phyloP scores from a whole-genome alignment of 495 filamentous ascomycete species.

The Durotheca rogersii region DNA sequence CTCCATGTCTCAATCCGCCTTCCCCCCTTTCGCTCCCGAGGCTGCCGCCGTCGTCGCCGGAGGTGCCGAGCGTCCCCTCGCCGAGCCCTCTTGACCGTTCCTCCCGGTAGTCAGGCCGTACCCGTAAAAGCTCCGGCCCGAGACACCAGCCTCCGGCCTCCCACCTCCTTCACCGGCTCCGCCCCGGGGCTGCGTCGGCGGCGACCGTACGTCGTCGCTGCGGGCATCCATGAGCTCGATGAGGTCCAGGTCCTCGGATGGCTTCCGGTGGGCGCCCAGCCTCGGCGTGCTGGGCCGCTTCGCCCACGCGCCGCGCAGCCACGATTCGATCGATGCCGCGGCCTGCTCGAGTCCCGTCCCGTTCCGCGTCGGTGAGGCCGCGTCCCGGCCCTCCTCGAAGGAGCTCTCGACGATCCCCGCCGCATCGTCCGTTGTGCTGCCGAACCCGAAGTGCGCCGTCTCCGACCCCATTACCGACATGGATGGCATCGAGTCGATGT shows the following conservation, averaged over 20 bases:
- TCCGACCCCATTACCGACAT: constrained; percentile 54
- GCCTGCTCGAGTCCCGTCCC: constrained; percentile 69
- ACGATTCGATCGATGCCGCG: constrained; percentile 81
- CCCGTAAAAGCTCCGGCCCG: constrained; percentile 26
- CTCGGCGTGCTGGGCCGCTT: constrained; percentile 55
- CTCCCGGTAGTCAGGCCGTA: constrained; percentile 40
- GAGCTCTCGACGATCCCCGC: constrained; percentile 52
- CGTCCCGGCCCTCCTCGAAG: constrained; percentile 46
- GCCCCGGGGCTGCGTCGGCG: no score
- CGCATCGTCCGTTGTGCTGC: constrained; percentile 31
- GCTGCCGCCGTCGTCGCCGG: background rate
- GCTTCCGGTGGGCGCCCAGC: constrained; percentile 40
- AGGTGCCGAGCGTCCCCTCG: constrained; percentile 28
- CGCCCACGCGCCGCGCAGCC: constrained; percentile 77
- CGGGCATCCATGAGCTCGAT: constrained; percentile 77
- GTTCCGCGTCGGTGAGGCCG: constrained; percentile 33
- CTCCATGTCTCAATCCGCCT: constrained; percentile 33
- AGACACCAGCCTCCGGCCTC: constrained; percentile 13
- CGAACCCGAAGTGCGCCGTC: constrained; percentile 53
- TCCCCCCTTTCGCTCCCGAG: constrained; percentile 34
- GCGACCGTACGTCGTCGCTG: constrained; percentile 52
- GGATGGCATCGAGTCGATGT: constrained; percentile 57
- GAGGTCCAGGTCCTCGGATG: constrained; percentile 59
- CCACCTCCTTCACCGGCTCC: constrained; percentile 2
- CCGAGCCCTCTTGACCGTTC: constrained; percentile 32